Evolutionary conservation across 164 flowering plant species (phyloP), one percentile per base, ranked within the genome.

Genomic region (Stephania cephalantha): DNA sequence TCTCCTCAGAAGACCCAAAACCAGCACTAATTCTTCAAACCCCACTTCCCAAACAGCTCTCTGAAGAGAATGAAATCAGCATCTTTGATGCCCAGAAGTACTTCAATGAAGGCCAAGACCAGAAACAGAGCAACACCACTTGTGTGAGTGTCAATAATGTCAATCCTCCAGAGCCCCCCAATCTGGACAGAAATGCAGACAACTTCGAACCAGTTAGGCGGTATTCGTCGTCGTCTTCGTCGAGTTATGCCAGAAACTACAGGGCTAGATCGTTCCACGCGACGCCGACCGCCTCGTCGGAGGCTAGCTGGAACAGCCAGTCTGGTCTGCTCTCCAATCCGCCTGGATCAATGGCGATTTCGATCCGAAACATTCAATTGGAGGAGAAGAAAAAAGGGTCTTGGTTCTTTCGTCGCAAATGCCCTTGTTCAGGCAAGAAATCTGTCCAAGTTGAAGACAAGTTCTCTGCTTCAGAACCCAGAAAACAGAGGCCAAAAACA

Each of bases 221-320:
- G 5, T 79, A 91, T 66, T 42, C 80, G 69, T 35, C 42, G 42
- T 35, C 42, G 25, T 89, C 95, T 0, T 86, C 91, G 0, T 90
- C 83, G 31, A 89, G 88, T 11, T 85, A 75, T 46, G 78, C 80
- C 9, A 73, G 85, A 55, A 87, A 86, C 50, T 84, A 84, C 83
- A 73, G 88, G 35, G 78, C 81, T 25, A 81, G 89, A 13, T 90
- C 92, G 29, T 90, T 89, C 75, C 85, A 84, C 44, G 92, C 95
- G 1, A 90, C 95, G 10, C 98, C 97, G 5, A 94, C 97, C 0
- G 94, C 91, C 46, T 90, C 97, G 9, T 94, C 98, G 7, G 96
- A 94, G 69, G 97, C 94, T 48, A 92, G 96, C 75, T 92, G 98
- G 98, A 94, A 94, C 77, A 92, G 96, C 86, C 94, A 90, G 81